Evolutionary conservation across 129 eudicot genomes (phyloP).

Genomic region (Chrysanthemum makinoi): DNA sequence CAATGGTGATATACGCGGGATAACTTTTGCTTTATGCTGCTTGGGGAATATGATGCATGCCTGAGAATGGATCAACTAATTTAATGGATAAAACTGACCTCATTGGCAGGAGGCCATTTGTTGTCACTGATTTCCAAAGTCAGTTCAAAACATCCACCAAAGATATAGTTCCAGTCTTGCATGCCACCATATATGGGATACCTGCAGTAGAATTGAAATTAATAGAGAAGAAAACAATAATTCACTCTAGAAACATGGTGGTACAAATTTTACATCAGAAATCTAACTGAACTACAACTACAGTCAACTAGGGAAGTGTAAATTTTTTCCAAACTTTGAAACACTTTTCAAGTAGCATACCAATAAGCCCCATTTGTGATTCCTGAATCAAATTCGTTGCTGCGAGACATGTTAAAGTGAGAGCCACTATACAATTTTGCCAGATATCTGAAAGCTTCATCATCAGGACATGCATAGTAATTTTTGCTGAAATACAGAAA

Average conservation of each 20-base stretch:
- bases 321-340: background rate
- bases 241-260: background rate
- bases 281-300: background rate
- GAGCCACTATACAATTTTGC: conserved; percentile 80
- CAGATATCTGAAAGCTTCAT: conserved; percentile 74
- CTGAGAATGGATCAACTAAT: background rate
- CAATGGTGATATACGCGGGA: background rate
- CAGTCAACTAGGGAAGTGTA: background rate
- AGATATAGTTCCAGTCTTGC: conserved; percentile 97
- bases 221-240: background rate
- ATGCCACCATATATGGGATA: conserved; percentile 98
- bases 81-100: conserved; percentile 48
- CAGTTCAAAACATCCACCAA: conserved; percentile 77
- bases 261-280: background rate
- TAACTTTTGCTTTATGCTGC: background rate
- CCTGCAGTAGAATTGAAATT: conserved; percentile 45
- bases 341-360: conserved; percentile 36
- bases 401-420: conserved; percentile 80
- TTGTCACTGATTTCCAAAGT: conserved; percentile 89
- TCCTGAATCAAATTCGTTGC: conserved; percentile 81
- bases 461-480: conserved; percentile 92
- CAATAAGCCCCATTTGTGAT: conserved; percentile 92
- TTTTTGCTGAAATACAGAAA: conserved; percentile 50
- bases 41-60: background rate
- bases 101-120: conserved; percentile 92